These are phyloP conservation scores for Stevia rebaudiana DNA, from an alignment of 140 eudicot genomes.

Conservation along the genomic window DNA sequence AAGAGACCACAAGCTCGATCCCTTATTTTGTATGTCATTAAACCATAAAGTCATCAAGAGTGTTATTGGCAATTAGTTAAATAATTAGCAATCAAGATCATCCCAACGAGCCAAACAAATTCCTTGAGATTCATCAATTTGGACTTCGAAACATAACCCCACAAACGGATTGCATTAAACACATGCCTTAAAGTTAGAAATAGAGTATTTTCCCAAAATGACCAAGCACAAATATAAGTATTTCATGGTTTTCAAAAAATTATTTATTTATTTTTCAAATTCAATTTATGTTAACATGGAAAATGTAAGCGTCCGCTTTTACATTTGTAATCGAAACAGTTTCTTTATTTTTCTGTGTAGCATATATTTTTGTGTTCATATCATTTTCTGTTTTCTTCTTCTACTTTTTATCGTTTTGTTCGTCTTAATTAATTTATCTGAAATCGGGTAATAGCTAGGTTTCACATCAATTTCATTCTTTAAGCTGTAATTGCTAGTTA, in stretches of 20 bases:
- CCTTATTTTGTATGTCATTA: too few species aligned
- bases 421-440: too few species aligned
- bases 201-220: conserved; percentile 35
- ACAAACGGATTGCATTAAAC: conserved; percentile 31
- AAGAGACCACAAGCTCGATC: too few species aligned
- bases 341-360: too few species aligned
- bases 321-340: background rate
- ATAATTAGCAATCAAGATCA: conserved; percentile 25
- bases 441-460: too few species aligned
- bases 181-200: conserved; percentile 28
- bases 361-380: background rate
- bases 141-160: conserved; percentile 32
- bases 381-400: background rate
- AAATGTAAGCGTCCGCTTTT: background rate
- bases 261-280: background rate
- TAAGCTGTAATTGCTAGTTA: too few species aligned
- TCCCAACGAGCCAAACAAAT: conserved; percentile 36
- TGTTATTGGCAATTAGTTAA: too few species aligned
- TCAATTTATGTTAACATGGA: background rate
- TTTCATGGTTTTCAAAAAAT: conserved; percentile 8
- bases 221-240: conserved; percentile 23
- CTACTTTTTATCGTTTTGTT: too few species aligned
- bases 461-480: too few species aligned
- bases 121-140: conserved; percentile 41
- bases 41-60: too few species aligned